These are phyloP conservation scores for Paramecium biaurelia DNA, from an alignment of 73 alveolate genomes.

Conservation along the genomic window DNA sequence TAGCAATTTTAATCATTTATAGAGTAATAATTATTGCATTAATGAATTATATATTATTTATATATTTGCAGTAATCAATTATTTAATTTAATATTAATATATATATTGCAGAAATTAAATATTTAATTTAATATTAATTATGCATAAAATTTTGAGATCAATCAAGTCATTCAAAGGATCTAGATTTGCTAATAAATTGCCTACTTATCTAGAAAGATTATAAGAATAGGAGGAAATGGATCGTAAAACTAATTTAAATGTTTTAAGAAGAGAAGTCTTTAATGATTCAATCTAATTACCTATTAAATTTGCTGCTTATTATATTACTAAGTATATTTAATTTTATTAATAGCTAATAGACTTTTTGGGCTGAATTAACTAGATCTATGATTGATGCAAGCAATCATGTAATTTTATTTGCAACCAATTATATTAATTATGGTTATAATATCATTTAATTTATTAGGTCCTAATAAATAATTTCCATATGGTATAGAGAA, in stretches of 20 bases:
- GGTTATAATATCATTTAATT: neutral
- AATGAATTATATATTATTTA: neutral
- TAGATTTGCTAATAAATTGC: neutral
- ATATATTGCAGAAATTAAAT: too few relatives aligned
- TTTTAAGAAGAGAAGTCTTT: conserved; percentile 47
- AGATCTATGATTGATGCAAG: conserved; percentile 64
- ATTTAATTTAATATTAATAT: neutral
- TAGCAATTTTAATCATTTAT: neutral
- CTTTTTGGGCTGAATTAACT: conserved; percentile 58
- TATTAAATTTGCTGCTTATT: conserved; percentile 50
- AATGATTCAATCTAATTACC: conserved; percentile 63
- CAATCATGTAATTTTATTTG: conserved; percentile 53
- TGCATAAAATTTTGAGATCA: neutral
- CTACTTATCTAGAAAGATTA: neutral
- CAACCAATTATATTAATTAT: conserved; percentile 52
- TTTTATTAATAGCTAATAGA: conserved; percentile 28
- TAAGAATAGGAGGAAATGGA: conserved; percentile 16
- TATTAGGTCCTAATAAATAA: conserved; percentile 20
- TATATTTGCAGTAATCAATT: neutral
- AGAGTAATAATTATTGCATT: neutral
- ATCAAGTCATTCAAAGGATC: neutral
- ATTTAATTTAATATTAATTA: neutral
- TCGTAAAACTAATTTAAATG: conserved; percentile 53
- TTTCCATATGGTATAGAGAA: conserved; percentile 59
- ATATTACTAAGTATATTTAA: conserved; percentile 32